These are phyloP conservation scores for Geotrichum restrictum DNA, from an alignment of 1,139 yeast genomes.

Conservation along the genomic window DNA sequence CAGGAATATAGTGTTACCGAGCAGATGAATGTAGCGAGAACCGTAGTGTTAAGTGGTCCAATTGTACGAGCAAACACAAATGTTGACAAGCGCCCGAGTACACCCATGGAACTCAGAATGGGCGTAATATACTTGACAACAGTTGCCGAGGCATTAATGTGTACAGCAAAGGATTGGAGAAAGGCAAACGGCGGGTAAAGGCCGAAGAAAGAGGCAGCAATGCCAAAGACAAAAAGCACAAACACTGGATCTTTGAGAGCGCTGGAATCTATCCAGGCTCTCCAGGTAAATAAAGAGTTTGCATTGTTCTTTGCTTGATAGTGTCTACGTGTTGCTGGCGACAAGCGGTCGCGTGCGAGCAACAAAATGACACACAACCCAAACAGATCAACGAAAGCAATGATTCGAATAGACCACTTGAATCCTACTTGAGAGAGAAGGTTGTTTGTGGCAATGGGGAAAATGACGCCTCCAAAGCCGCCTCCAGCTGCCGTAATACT, in stretches of 20 bases:
- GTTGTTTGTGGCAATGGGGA: conserved; percentile 41
- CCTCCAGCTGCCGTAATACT: conserved; percentile 57
- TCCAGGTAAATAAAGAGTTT: conserved; percentile 2
- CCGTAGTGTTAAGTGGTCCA: conserved; percentile 12
- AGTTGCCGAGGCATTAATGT: not conserved
- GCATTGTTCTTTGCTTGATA: not conserved
- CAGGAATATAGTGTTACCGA: not conserved
- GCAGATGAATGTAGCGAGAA: not conserved
- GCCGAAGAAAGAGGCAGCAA: conserved; percentile 8
- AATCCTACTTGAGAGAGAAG: conserved; percentile 44
- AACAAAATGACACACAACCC: conserved; percentile 2
- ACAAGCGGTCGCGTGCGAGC: conserved; percentile 7
- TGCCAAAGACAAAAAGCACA: conserved; percentile 14
- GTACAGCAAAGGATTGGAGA: conserved; percentile 15
- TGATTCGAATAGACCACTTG: conserved; percentile 47
- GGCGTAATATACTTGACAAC: conserved; percentile 9
- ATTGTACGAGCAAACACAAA: conserved; percentile 11
- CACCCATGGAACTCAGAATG: conserved; percentile 8
- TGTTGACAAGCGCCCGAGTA: conserved; percentile 7
- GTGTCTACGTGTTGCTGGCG: conserved; percentile 6
- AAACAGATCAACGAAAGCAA: conserved; percentile 28
- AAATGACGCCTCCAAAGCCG: conserved; percentile 55
- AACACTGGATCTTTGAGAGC: conserved; percentile 16
- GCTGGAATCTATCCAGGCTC: conserved; percentile 12
- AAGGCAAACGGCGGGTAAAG: conserved; percentile 13